Conservation (phyloP, 306 rosid genomes). For the Citrullus amarus region DNA sequence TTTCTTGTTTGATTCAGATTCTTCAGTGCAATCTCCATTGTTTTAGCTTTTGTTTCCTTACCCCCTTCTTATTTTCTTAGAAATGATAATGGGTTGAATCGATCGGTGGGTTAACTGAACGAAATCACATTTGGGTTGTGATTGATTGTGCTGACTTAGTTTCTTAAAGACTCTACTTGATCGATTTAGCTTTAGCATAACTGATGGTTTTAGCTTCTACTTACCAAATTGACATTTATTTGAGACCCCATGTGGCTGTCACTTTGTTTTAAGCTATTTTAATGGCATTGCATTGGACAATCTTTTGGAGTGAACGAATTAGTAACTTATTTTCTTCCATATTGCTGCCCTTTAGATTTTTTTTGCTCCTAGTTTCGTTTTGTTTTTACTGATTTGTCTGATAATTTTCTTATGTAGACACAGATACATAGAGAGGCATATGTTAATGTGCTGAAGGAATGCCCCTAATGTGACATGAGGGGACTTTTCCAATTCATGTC, state of each 20-base stretch:
- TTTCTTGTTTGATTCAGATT: not conserved
- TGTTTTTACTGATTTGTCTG: not conserved
- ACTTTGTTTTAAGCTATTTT: not conserved
- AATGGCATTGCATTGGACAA: not conserved
- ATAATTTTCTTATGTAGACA: not conserved
- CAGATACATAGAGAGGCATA: not conserved
- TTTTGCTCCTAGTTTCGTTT: not conserved
- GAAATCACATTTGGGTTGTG: not conserved
- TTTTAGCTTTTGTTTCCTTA: not conserved
- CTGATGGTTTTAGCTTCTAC: not conserved
- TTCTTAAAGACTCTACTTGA: not conserved
- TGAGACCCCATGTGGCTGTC: not conserved
- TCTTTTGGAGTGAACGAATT: not conserved
- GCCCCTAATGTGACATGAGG: not conserved
- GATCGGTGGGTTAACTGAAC: not conserved
- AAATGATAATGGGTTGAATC: not conserved
- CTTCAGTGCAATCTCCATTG: not conserved
- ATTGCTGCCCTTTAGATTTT: not conserved
- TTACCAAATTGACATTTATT: not conserved
- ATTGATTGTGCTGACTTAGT: not conserved
- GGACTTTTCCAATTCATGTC: not conserved
- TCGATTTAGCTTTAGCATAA: not conserved
- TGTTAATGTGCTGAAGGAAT: not conserved
- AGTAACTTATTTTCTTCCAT: not conserved
- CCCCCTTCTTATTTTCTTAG: not conserved